Evolutionary conservation across 1,284 basidiomycete genomes (phyloP).

Genomic region (Cryptococcus jaspeensis): DNA sequence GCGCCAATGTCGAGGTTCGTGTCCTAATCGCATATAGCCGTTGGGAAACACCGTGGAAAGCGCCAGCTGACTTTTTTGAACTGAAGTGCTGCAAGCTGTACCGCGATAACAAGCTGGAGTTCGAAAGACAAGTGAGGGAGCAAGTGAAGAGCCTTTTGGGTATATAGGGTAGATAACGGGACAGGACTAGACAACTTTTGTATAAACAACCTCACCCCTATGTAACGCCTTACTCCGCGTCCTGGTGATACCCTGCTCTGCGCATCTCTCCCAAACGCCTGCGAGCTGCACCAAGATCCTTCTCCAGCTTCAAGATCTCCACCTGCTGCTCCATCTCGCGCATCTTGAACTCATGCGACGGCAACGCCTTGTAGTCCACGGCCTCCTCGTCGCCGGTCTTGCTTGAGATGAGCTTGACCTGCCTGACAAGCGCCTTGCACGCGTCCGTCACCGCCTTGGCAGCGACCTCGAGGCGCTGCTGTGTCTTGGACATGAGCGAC

Average conservation of each 20-base stretch:
- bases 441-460: conserved; percentile 98
- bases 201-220: conserved; percentile 3
- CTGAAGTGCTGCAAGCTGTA: conserved; percentile 82
- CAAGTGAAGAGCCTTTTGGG: conserved; percentile 55
- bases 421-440: conserved; percentile 94
- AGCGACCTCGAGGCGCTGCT: conserved; percentile 91
- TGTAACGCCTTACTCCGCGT: conserved; percentile 29
- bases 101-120: conserved; percentile 70
- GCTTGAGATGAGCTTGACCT: conserved; percentile 93
- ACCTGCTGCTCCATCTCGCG: conserved; percentile 99
- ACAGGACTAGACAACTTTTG: conserved; percentile 1
- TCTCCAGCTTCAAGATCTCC: conserved; percentile 93
- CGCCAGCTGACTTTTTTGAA: not conserved
- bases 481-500: conserved; percentile 96
- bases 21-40: not conserved
- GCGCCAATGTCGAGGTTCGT: conserved; percentile 83
- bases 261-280: conserved; percentile 85
- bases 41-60: no score
- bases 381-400: conserved; percentile 75
- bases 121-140: conserved; percentile 54
- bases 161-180: conserved; percentile 28
- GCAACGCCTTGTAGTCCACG: conserved; percentile 89
- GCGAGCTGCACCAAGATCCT: conserved; percentile 85
- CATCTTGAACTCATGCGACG: conserved; percentile 92
- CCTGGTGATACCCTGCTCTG: conserved; percentile 67